Evolutionary conservation across 2,329 filamentous ascomycete genomes (phyloP), one percentile per base, ranked within the genome.

Genomic region (Penicillium sp.): DNA sequence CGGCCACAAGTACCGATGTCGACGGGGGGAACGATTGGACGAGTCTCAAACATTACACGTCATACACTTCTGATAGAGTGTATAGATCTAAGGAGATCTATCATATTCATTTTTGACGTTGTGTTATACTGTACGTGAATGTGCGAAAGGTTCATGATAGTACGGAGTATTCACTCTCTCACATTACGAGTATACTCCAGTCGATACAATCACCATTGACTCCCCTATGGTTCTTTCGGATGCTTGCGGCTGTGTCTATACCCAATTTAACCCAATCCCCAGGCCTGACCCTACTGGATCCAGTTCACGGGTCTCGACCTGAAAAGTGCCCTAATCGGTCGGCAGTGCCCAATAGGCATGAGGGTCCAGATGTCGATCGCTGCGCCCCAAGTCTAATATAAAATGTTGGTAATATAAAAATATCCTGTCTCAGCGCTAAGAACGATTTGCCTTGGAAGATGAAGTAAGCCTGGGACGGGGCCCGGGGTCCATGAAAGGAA

Each of bases 41-140:
- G 31, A 34, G 47, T 54, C 52, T 54, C 47, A 50, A 50, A 40
- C 49, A 45, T 32, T 47, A 50, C 52, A 54, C 52, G 52, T 54
- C 52, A 54, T 51, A 39, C 47, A 51, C 34, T 51, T 51, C 10
- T 44, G 18, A 36, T 24, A 27, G 24, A 27, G 29, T 39, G 6
- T 21, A 34, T 34, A 34, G 24, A 27, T 27, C 24, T 27, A 4
- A 4, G 18, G 5, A 27, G 32, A 34, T 34, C 32, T 34, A 34
- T 14, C 14, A 34, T 34, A 13, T 18, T 18, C 18, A 18, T 18
- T 34, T 34, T 11, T 34, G n/a, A n/a, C n/a, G n/a, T n/a, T n/a
- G n/a, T n/a, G n/a, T n/a, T n/a, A n/a, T n/a, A n/a, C n/a, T n/a
- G n/a, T n/a, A n/a, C n/a, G n/a, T n/a, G n/a, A 34, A 10, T 27